phyloP scores from a whole-genome alignment of 1,139 yeast genomes.

The Geotrichum reessii region DNA sequence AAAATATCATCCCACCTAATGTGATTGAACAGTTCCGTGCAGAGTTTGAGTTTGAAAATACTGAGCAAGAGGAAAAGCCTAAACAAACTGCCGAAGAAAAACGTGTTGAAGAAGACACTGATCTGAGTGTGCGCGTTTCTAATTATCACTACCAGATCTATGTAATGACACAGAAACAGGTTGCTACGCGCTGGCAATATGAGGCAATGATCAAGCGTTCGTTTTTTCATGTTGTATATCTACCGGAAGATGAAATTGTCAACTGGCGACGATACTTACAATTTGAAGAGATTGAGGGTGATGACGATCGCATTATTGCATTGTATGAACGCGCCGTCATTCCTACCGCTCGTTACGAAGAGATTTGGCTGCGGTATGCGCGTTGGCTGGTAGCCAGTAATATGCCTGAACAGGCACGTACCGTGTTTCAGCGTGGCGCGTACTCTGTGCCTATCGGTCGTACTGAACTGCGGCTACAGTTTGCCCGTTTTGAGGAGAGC shows the following conservation, averaged over 20 bases:
- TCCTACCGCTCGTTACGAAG: constrained; percentile 48
- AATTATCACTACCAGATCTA: constrained; percentile 43
- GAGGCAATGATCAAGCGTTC: constrained; percentile 55
- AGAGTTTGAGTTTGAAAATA: constrained; percentile 28
- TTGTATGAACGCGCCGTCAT: constrained; percentile 49
- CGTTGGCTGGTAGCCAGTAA: constrained; percentile 38
- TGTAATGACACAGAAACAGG: constrained; percentile 56
- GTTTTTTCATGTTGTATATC: constrained; percentile 45
- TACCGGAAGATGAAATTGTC: constrained; percentile 44
- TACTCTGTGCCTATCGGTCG: constrained; percentile 34
- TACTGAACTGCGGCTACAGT: constrained; percentile 31
- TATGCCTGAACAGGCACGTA: constrained; percentile 23
- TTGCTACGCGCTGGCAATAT: constrained; percentile 50
- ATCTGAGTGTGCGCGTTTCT: constrained; percentile 30
- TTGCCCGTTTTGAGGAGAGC: constrained; percentile 33
- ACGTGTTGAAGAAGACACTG: constrained; percentile 25
- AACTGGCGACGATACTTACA: constrained; percentile 60
- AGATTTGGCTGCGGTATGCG: constrained; percentile 59
- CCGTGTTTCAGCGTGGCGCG: constrained; percentile 31
- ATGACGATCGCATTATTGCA: constrained; percentile 35
- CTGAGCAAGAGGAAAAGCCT: constrained; percentile 10
- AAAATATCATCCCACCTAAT: constrained; percentile 26
- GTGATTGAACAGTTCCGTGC: constrained; percentile 29
- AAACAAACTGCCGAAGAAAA: constrained; percentile 4
- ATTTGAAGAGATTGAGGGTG: constrained; percentile 43